Conservation (phyloP, 148 eudicot species). For the Amaranthus cruentus region DNA sequence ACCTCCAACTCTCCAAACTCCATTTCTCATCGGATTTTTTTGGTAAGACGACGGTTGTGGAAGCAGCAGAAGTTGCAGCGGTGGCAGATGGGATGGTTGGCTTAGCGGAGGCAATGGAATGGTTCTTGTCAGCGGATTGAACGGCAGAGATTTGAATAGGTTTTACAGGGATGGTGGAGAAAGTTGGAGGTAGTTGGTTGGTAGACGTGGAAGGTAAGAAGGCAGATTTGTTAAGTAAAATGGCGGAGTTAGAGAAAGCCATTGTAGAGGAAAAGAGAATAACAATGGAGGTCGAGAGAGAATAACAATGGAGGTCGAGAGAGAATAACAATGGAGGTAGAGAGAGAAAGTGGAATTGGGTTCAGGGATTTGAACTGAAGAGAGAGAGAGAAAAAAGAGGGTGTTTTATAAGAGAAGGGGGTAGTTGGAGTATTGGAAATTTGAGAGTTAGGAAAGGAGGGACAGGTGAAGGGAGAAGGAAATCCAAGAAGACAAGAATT, state of each 20-base stretch:
- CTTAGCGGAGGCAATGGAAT: conserved; percentile 16
- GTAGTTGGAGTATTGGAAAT: conserved; percentile 11
- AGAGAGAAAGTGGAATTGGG: conserved; percentile 17
- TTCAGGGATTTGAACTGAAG: conserved; percentile 1
- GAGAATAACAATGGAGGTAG: neutral
- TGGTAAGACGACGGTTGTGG: neutral
- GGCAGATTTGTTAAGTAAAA: conserved; percentile 24
- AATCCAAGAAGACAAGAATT: neutral
- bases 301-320: neutral
- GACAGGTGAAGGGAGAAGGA: neutral
- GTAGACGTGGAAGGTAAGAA: conserved; percentile 4
- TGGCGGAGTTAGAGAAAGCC: conserved; percentile 21
- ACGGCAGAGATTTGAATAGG: conserved; percentile 34
- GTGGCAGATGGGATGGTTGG: conserved; percentile 12
- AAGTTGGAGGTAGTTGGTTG: neutral
- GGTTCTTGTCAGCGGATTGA: conserved; percentile 29
- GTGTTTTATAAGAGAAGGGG: conserved; percentile 6
- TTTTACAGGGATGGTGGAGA: conserved; percentile 32
- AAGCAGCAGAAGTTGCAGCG: neutral
- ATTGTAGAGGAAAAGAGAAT: conserved; percentile 13
- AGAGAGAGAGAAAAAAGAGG: neutral
- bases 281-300: neutral
- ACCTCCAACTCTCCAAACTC: conserved; percentile 50
- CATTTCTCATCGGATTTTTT: conserved; percentile 25
- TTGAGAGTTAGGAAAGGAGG: neutral